Evolutionary conservation across 2,329 filamentous ascomycete species (phyloP).

Genomic region (Pestalotiopsis sp.): DNA sequence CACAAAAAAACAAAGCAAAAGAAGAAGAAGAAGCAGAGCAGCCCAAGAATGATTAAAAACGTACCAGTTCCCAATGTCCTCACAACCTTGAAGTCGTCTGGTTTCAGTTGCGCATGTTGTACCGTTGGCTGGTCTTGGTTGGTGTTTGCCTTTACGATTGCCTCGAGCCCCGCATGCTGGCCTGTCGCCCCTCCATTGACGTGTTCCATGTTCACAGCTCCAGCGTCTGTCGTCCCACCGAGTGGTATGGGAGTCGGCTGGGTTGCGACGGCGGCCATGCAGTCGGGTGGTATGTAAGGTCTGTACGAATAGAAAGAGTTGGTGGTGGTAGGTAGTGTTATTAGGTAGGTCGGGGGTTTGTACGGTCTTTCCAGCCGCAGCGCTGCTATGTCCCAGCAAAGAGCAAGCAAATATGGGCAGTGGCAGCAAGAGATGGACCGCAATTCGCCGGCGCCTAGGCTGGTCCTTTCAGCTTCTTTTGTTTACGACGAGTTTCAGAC

Average conservation of each 20-base stretch:
- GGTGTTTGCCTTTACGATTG: conserved; percentile 4
- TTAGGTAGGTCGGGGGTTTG: neutral
- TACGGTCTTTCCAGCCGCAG: neutral
- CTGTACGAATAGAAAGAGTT: neutral
- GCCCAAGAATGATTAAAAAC: conserved; percentile 21
- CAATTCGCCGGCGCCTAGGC: neutral
- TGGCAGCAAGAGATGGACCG: no score
- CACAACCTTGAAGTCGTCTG: conserved; percentile 70
- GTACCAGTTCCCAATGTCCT: conserved; percentile 77
- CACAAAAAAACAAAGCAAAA: neutral
- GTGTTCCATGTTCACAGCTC: conserved; percentile 11
- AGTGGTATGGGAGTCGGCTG: conserved; percentile 16
- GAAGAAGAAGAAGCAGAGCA: neutral
- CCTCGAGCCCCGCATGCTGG: conserved; percentile 4
- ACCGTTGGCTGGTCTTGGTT: conserved; percentile 29
- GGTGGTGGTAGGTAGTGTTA: neutral
- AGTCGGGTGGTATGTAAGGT: neutral
- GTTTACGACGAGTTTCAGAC: conserved; percentile 7
- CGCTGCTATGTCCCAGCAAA: neutral
- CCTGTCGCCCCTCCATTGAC: conserved; percentile 11
- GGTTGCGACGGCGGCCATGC: conserved; percentile 22
- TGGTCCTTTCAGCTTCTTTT: neutral
- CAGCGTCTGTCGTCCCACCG: conserved; percentile 12
- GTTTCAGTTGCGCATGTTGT: conserved; percentile 36
- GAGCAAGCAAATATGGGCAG: no score